Evolutionary conservation across 495 filamentous ascomycete species (phyloP).

Genomic region (Aspergillus affinis): DNA sequence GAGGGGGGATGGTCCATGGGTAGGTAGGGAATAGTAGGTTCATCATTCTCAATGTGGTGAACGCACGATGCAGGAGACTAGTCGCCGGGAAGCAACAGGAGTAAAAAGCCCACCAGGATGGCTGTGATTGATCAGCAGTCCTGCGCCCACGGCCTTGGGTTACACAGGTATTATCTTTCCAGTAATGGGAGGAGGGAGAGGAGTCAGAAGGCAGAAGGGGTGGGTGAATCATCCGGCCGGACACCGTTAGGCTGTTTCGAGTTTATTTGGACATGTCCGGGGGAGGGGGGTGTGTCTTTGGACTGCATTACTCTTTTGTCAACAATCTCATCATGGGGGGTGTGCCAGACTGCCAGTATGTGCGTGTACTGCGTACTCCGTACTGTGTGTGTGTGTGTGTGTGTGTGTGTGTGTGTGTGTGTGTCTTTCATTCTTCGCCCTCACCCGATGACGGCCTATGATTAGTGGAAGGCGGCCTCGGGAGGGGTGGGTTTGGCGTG

Average conservation of each 20-base stretch:
- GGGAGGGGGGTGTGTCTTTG: constrained; percentile 18
- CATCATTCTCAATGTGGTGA: not conserved
- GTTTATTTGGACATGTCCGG: constrained; percentile 39
- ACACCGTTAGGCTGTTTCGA: constrained; percentile 49
- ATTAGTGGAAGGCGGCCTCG: constrained; percentile 21
- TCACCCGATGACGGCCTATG: not conserved
- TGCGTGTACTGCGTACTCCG: not conserved
- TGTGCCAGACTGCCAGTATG: not conserved
- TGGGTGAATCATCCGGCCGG: constrained; percentile 20
- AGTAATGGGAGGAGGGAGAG: constrained; percentile 3
- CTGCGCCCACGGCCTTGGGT: constrained; percentile 12
- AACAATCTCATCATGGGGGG: not conserved
- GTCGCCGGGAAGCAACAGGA: constrained; percentile 23
- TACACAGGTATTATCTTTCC: constrained; percentile 16
- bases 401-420: too few species aligned
- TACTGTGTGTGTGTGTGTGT: too few species aligned
- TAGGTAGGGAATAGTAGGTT: not conserved
- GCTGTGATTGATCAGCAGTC: constrained; percentile 19
- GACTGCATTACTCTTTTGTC: constrained; percentile 12
- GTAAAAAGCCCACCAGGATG: constrained; percentile 10
- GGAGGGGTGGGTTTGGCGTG: constrained; percentile 23
- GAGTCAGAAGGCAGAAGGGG: not conserved
- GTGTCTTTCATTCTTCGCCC: not conserved
- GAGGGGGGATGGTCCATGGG: not conserved
- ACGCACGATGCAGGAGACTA: constrained; percentile 18